Evolutionary conservation across 345 rosid species (phyloP), one percentile per base, ranked within the genome.

Genomic region (Ceriops decandra): DNA sequence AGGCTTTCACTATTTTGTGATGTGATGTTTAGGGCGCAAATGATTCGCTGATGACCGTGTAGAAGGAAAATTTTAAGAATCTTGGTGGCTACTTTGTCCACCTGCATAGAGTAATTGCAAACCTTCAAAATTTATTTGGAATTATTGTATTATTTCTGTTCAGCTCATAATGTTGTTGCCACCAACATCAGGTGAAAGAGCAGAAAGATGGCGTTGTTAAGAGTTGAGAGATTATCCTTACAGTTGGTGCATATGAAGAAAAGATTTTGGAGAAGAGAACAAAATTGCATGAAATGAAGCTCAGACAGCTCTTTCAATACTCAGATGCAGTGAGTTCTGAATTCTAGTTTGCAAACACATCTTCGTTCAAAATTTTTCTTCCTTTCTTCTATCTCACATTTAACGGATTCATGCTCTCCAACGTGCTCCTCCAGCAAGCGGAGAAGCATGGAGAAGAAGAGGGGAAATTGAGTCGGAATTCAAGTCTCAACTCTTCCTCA

Each of bases 1-100:
- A 53, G 13, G 27, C 7, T 21, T 15, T n/a, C 24, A n/a, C 57
- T 21, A 21, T 20, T 51, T 51, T 17, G 7, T 53, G n/a, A 27
- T 32, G 10, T 13, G 10, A 27, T n/a, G 24, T 2, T 53, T 58
- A 75, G 82, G 79, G 73, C 1, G 76, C 68, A 0, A 46, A 75
- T 0, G 77, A 79, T 54, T 30, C 75, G 19, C 31, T 79, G 57
- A 67, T 79, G 74, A 68, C 61, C 24, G 77, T 75, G 7, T 79
- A 79, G 56, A 72, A 75, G 68, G 19, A 64, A 11, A 46, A 79
- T 1, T 79, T 75, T 24, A 74, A 64, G 64, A 69, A 56, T 8
- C 52, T 68, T 2, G 77, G 79, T 5, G 82, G 82, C 61, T 72
- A 79, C 47, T 32, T 79, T 24, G 77, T 75, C 46, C 65, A 75